Evolutionary conservation across 257 asterid genomes (phyloP).

Genomic region (Capsicum pubescens): DNA sequence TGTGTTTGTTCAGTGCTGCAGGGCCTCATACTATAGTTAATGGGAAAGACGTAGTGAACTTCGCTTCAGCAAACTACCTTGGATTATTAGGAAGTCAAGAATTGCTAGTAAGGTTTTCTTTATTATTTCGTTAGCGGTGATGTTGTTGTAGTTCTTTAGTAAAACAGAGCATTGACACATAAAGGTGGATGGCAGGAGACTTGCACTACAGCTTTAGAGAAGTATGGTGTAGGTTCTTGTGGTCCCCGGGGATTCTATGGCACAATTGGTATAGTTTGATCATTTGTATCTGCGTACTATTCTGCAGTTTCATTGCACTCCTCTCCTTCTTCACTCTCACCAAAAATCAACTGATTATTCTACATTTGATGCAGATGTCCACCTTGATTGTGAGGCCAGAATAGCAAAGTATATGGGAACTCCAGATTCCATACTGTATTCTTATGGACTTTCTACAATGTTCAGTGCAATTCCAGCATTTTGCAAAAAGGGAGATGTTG

Average conservation of each 20-base stretch:
- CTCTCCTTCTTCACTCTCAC: constrained; percentile 29
- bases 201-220: constrained; percentile 85
- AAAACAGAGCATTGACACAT: neutral
- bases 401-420: constrained; percentile 93
- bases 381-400: constrained; percentile 97
- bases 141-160: neutral
- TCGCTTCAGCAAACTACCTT: constrained; percentile 92
- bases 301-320: neutral
- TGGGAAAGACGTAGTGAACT: constrained; percentile 79
- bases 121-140: constrained; percentile 18
- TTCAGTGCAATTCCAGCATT: constrained; percentile 98
- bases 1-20: constrained; percentile 79
- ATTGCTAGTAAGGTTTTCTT: constrained; percentile 60
- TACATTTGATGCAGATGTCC: constrained; percentile 71
- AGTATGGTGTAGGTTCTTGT: constrained; percentile 99
- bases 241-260: constrained; percentile 99
- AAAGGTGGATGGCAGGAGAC: constrained; percentile 65
- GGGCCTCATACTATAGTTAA: constrained; percentile 83
- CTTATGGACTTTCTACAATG: constrained; percentile 96
- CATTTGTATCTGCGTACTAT: constrained; percentile 3
- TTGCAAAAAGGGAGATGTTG: constrained; percentile 92
- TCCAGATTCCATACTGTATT: constrained; percentile 83
- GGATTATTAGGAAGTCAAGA: constrained; percentile 82
- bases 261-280: constrained; percentile 76
- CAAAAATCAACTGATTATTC: neutral